Base-by-base conservation (phyloP, 192 early-diverging fungal species). In the Coemansia sp. region DNA sequence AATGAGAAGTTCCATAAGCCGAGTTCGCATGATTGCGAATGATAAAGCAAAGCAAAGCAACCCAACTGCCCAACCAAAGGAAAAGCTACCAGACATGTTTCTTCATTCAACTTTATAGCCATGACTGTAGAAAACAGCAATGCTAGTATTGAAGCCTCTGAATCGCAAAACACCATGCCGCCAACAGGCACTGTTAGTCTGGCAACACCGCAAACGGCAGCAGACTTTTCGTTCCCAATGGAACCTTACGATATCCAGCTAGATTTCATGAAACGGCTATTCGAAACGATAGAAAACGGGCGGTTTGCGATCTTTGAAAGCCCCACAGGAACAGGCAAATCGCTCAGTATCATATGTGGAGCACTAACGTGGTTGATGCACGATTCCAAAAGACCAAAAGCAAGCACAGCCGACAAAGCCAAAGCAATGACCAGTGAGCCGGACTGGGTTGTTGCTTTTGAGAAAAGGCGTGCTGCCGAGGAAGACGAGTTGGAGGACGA, bases 301-400 rank as follows among this genome's bases (percentile, higher is more conserved):
- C 85, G 91, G 55, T 84, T 98, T 51, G 89, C 87, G 20, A 87
- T 98, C 14, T 93, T 98, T 64, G 95, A 98, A 74, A 91, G 89
- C 30, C 95, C 95, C 15, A 98, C 95, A 10, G 95, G 95, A 1
- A 98, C 95, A 1, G 95, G 96, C 35, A 98, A 98, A 78, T 92
- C 93, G 33, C 85, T 98, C 7, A 91, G 89, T 60, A 81, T 98
- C 34, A 90, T 96, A 35, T 95, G 93, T 80, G 93, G 93, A 0
- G 84, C 93, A 2, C 67, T 96, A 18, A 88, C 83, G 35, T 98
- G 96, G 96, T 85, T 95, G 18, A 70, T 75, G 20, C 91, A 92
- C 66, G 66, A 88, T 56, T 68, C 64, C 24, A 48, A 59, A 20
- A 67, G 80, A 5, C 49, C 69, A 21, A 55, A 0, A 0, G n/a